Conservation (phyloP, 192 early-diverging fungal genomes). For the Tieghemiomyces parasiticus region DNA sequence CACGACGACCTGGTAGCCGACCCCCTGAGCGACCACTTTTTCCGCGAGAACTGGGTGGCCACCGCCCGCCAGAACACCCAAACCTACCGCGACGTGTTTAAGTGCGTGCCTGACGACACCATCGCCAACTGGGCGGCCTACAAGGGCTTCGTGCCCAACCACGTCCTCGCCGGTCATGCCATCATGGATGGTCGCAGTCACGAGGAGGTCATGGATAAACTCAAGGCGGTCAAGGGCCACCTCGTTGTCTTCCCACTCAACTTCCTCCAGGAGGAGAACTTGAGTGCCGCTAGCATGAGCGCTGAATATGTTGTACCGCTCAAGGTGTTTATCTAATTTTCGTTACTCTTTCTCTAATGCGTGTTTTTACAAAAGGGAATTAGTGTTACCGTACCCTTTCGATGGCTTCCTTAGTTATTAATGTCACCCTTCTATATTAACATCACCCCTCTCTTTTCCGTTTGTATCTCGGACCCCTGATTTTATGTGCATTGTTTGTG, state of each 20-base stretch:
- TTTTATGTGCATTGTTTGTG: too few species aligned
- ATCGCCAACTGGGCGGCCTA: constrained; percentile 43
- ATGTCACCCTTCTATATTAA: too few species aligned
- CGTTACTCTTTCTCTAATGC: neutral
- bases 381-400: too few species aligned
- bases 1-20: constrained; percentile 37
- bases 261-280: constrained; percentile 28
- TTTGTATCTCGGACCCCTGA: too few species aligned
- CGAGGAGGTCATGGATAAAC: constrained; percentile 17
- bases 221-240: constrained; percentile 25
- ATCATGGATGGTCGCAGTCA: constrained; percentile 14
- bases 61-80: constrained; percentile 51
- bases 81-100: constrained; percentile 66
- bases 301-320: constrained; percentile 28
- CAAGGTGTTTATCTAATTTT: constrained; percentile 27
- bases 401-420: too few species aligned
- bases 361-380: too few species aligned
- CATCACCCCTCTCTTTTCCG: too few species aligned
- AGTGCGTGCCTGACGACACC: constrained; percentile 73
- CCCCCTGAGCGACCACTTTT: constrained; percentile 49
- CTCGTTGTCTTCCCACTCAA: constrained; percentile 30
- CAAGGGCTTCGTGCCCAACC: constrained; percentile 24
- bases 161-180: constrained; percentile 25
- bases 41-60: constrained; percentile 37
- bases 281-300: constrained; percentile 28